A percentile compares a stretch with the other conserved stretches of the same genome.
Evolutionary conservation across 2,329 filamentous ascomycete species (phyloP).

Genomic region (Polytolypa hystricis): DNA sequence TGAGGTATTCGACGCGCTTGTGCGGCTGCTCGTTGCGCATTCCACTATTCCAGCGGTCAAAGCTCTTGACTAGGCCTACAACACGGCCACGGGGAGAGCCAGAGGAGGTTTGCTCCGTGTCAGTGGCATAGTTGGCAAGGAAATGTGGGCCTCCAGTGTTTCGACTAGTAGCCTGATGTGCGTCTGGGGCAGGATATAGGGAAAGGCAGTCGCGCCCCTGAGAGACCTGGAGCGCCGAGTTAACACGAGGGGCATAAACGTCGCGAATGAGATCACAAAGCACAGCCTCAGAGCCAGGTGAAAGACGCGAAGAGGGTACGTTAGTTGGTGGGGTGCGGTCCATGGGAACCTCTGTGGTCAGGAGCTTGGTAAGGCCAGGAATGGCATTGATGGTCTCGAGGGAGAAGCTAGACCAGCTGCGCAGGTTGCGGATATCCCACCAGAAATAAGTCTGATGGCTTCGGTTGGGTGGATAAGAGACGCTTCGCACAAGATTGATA

Average conservation of each 20-base stretch:
- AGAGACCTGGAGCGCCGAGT: constrained; percentile 67
- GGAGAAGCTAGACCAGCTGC: constrained; percentile 73
- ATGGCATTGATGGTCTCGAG: constrained; percentile 59
- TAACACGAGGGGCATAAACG: constrained; percentile 78
- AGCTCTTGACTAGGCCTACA: constrained; percentile 79
- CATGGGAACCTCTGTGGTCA: constrained; percentile 53
- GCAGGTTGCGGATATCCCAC: constrained; percentile 88
- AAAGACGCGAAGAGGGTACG: constrained; percentile 40
- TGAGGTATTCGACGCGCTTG: constrained; percentile 80
- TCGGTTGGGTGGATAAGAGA: constrained; percentile 57
- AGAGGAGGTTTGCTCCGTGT: constrained; percentile 37
- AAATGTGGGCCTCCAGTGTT: constrained; percentile 40
- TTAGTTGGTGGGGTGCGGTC: constrained; percentile 27
- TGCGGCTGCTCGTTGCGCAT: constrained; percentile 80
- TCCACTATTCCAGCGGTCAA: constrained; percentile 88
- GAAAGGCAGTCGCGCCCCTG: constrained; percentile 52
- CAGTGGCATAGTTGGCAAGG: constrained; percentile 43
- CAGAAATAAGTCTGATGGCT: constrained; percentile 72
- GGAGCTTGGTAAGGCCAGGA: constrained; percentile 59
- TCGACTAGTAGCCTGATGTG: constrained; percentile 24
- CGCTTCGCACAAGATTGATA: constrained; percentile 67
- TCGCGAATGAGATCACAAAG: constrained; percentile 65
- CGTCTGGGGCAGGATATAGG: constrained; percentile 31
- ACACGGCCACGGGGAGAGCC: constrained; percentile 50
- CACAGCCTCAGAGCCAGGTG: constrained; percentile 66